Evolutionary conservation across 805 yeast species (phyloP), one percentile per base, ranked within the genome.

Genomic region (Sugiyamaella marilandica): DNA sequence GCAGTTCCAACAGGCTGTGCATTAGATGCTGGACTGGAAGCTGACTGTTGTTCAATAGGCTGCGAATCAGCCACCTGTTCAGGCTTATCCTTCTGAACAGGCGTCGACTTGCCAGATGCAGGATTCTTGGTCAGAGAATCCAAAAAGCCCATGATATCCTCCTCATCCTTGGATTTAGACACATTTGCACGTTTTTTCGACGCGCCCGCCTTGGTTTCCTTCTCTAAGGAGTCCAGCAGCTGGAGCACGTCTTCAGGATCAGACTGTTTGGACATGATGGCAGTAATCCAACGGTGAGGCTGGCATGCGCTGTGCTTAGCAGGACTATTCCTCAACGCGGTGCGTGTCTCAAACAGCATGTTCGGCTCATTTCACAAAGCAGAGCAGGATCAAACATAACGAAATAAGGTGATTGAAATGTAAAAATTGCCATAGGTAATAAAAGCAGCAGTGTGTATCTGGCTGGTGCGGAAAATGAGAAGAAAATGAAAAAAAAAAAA

Each of bases 141-240:
- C 31, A 74, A 58, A 47, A 74, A 72, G 7, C 73, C 77, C 53
- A 72, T 63, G 31, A 74, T 62, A 34, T 74, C 76, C n/a, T 71
- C 72, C 46, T 72, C 70, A 44, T 63, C 60, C 50, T 64, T 45
- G 29, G 36, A 21, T 2, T 32, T 36, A 26, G 51, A 18, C 24
- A 41, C 44, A 14, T 18, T 41, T 41, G 39, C 26, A 11, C 50
- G 51, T 48, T 56, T 51, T n/a, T 49, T 49, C 9, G 54, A 18
- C 11, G 50, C 39, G n/a, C 56, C 56, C 50, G 58, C 55, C 56
- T 60, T 57, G 44, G 53, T 50, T 45, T 52, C 59, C 47, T 58
- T 57, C 45, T 66, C 72, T 10, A 72, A 63, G 10, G 74, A 68
- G 50, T 72, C 73, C 33, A 72, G 65, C 53, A 72, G 62, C 49